phyloP scores from a whole-genome alignment of 2,329 filamentous ascomycete genomes.

The Exophiala calicioides region DNA sequence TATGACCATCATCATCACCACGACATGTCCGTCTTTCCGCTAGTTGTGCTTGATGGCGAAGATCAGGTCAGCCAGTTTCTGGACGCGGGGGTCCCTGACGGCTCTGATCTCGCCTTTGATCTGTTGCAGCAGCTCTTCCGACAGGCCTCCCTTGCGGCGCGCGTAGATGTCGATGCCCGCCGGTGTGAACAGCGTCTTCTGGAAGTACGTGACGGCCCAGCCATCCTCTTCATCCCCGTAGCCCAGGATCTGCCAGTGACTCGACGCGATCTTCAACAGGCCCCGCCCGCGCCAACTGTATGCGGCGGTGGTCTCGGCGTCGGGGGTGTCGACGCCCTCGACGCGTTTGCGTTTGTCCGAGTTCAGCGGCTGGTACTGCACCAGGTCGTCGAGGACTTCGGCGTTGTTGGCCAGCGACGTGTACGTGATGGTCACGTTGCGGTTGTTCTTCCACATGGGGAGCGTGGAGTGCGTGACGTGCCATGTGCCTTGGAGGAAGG shows the following conservation, averaged over 20 bases:
- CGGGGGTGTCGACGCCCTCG: constrained; percentile 63
- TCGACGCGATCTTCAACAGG: constrained; percentile 68
- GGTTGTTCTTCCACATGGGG: constrained; percentile 75
- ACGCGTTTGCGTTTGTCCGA: constrained; percentile 60
- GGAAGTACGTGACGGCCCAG: constrained; percentile 84
- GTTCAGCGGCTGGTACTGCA: constrained; percentile 64
- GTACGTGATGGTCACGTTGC: constrained; percentile 81
- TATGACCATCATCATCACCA: background rate
- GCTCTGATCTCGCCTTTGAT: constrained; percentile 59
- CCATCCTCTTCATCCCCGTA: constrained; percentile 56
- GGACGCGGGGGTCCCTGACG: constrained; percentile 54
- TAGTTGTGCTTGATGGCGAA: constrained; percentile 48
- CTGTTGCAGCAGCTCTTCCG: constrained; percentile 55
- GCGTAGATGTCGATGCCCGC: constrained; percentile 80
- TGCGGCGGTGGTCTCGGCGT: constrained; percentile 39
- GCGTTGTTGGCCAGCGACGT: constrained; percentile 50
- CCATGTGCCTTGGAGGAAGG: constrained; percentile 69
- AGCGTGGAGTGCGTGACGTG: constrained; percentile 74
- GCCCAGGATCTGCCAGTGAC: constrained; percentile 79
- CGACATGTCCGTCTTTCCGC: constrained; percentile 7
- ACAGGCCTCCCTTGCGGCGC: constrained; percentile 61
- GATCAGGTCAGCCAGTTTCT: constrained; percentile 53
- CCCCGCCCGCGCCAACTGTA: constrained; percentile 82
- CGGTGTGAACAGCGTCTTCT: constrained; percentile 78
- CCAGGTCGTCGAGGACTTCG: constrained; percentile 66